Conservation (phyloP, 768 basidiomycete genomes). For the Mycena vulgaris region DNA sequence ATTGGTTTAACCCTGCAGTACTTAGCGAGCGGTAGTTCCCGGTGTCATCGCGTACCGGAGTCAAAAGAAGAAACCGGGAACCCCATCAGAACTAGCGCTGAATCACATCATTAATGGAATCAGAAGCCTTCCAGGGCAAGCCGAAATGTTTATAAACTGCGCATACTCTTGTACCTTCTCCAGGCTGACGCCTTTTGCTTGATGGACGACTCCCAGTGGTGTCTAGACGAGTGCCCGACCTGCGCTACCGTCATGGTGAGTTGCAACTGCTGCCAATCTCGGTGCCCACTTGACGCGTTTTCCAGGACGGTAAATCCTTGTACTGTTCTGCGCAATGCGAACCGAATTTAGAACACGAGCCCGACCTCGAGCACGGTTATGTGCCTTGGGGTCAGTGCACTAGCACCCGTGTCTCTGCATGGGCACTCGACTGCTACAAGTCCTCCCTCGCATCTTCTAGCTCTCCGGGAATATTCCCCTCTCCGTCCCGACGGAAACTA, state of each 20-base stretch:
- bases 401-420: slow-evolving; percentile 22
- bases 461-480: slow-evolving; percentile 18
- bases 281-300: slow-evolving; percentile 5
- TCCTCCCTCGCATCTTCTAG: slow-evolving; percentile 7
- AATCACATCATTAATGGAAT: slow-evolving; percentile 20
- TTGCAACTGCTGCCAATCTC: neutral
- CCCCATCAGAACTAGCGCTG: slow-evolving; percentile 26
- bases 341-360: slow-evolving; percentile 12
- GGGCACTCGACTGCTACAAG: slow-evolving; percentile 36
- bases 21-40: slow-evolving; percentile 8
- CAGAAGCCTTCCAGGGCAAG: slow-evolving; percentile 13
- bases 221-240: slow-evolving; percentile 35
- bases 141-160: slow-evolving; percentile 17
- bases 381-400: slow-evolving; percentile 8
- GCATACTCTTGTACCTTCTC: slow-evolving; percentile 1
- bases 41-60: slow-evolving; percentile 9
- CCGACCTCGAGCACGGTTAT: neutral
- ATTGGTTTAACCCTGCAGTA: neutral
- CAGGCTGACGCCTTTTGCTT: neutral
- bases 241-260: slow-evolving; percentile 35
- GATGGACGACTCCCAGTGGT: slow-evolving; percentile 37
- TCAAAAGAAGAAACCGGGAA: slow-evolving; percentile 15
- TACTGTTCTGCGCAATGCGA: slow-evolving; percentile 36
- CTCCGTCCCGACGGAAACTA: slow-evolving; percentile 26
- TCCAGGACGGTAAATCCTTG: slow-evolving; percentile 25